Evolutionary conservation across 345 rosid genomes (phyloP), one percentile per base, ranked within the genome.

Genomic region (Hypericum androsaemum): DNA sequence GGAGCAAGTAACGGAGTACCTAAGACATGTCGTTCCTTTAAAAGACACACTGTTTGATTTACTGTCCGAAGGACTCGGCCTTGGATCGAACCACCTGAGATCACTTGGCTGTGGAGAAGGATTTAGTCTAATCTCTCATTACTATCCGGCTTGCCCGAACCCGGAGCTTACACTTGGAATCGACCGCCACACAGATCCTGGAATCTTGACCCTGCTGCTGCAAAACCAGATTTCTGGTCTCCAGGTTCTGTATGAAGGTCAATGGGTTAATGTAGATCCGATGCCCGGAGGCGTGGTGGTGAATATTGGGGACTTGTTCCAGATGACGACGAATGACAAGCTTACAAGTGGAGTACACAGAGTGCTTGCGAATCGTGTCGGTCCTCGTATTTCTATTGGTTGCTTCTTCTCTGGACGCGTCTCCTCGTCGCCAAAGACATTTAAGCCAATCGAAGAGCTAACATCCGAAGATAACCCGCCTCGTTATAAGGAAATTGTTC

Each of bases 71-170:
- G 67, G 64, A 4, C 58, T 65, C 7, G 67, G 59, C 8, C 66
- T 70, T 10, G 14, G 54, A 2, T 50, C 64, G n/a, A 42, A 15
- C 36, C 50, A 54, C 52, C 67, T 71, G 6, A 22, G 10, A 3
- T 57, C 52, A 11, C 53, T 45, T 15, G 64, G 58, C 0, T 71
- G 75, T 49, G 32, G 43, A 16, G 53, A 54, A 54, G 70, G 71
- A 13, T 54, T 28, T 22, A 5, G 14, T 37, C 37, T 71, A 11
- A 46, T 6, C 46, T 61, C 64, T 42, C 71, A 70, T 14, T 65
- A 70, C 67, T 57, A 70, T 46, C 74, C 67, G 39, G 39, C 58
- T 12, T 64, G 74, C 47, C 74, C 74, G 7, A 58, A 69, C 52
- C 65, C 69, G 5, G 46, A 54, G 9, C 61, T 22, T 7, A 57